A percentile compares a stretch with the other conserved stretches of the same genome.
These are phyloP conservation scores for Echria macrotheca DNA, from an alignment of 495 filamentous ascomycete species.

Conservation along the genomic window DNA sequence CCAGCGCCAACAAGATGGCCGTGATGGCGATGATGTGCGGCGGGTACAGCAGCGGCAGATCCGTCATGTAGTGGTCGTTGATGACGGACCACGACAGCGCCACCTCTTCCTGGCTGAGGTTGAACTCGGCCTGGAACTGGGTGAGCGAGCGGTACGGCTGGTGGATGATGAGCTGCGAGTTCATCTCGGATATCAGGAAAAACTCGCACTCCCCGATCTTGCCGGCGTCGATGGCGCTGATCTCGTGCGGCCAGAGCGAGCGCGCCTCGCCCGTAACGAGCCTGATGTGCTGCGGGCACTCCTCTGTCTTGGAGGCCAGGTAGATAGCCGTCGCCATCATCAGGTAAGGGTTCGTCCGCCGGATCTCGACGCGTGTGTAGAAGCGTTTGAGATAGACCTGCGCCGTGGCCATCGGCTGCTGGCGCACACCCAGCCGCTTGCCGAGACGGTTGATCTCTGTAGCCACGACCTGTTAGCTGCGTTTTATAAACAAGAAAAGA, in stretches of 20 bases:
- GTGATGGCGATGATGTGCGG: slow-evolving; percentile 89
- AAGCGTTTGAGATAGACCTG: slow-evolving; percentile 92
- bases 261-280: slow-evolving; percentile 80
- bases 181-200: slow-evolving; percentile 89
- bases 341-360: slow-evolving; percentile 89
- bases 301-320: slow-evolving; percentile 97
- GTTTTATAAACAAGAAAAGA: too few species aligned
- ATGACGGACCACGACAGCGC: slow-evolving; percentile 79
- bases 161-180: slow-evolving; percentile 88
- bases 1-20: slow-evolving; percentile 79
- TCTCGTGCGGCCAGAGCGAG: slow-evolving; percentile 84
- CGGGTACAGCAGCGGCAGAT: slow-evolving; percentile 79
- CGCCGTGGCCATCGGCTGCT: slow-evolving; percentile 91
- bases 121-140: slow-evolving; percentile 63
- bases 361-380: slow-evolving; percentile 85
- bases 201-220: slow-evolving; percentile 97
- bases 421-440: slow-evolving; percentile 70
- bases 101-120: slow-evolving; percentile 70
- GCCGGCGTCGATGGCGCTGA: slow-evolving; percentile 73
- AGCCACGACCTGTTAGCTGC: too few species aligned
- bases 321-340: slow-evolving; percentile 88
- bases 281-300: slow-evolving; percentile 93
- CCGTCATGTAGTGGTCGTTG: slow-evolving; percentile 95
- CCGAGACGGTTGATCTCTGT: slow-evolving; percentile 78
- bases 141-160: slow-evolving; percentile 92